These are phyloP conservation scores for Oxytropis ochrocephala DNA, from an alignment of 306 rosid species.

Conservation along the genomic window DNA sequence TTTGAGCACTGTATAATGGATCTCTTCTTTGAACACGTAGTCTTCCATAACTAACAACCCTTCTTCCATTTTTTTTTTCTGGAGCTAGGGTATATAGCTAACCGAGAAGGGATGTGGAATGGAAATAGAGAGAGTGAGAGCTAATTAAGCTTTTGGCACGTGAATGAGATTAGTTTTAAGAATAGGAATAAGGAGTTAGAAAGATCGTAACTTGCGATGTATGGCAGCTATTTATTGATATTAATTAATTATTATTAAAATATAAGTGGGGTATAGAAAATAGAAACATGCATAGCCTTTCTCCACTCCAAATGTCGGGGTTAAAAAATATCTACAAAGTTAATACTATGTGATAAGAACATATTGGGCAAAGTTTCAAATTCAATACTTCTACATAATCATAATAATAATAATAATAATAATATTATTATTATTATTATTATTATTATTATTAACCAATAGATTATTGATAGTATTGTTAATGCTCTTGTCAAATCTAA, in stretches of 20 bases:
- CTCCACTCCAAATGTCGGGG: neutral
- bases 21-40: slow-evolving; percentile 49
- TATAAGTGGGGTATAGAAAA: neutral
- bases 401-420: no score
- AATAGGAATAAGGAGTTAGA: no score
- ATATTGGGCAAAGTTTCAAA: neutral
- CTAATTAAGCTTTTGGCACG: neutral
- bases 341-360: neutral
- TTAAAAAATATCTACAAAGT: neutral
- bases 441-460: no score
- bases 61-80: slow-evolving; percentile 35
- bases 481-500: no score
- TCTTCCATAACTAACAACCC: slow-evolving; percentile 18
- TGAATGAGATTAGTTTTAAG: neutral
- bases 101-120: neutral
- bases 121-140: neutral
- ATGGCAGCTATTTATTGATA: neutral
- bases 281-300: neutral
- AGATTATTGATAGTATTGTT: no score
- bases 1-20: slow-evolving; percentile 65
- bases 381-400: no score
- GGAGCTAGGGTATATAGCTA: no score
- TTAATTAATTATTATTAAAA: neutral
- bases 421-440: no score
- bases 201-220: neutral